phyloP scores from a whole-genome alignment of 139 green algal genomes.

The Tetradesmus obliquus region DNA sequence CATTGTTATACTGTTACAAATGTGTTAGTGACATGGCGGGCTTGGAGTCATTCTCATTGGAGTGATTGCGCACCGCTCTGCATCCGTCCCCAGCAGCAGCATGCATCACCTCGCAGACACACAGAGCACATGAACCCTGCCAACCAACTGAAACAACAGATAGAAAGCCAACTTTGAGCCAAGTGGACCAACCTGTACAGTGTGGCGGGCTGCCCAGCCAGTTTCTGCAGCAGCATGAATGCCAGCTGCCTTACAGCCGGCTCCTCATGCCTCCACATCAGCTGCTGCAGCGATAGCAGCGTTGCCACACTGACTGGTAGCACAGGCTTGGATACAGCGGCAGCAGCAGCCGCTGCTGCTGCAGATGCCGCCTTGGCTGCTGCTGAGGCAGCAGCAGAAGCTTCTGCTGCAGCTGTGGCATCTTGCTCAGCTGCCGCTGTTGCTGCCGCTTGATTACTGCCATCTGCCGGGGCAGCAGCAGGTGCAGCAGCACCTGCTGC shows the following conservation, averaged over 20 bases:
- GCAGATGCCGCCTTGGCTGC: neutral
- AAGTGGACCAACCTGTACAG: constrained; percentile 31
- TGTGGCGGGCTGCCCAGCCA: constrained; percentile 41
- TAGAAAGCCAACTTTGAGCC: neutral
- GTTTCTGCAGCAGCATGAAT: constrained; percentile 48
- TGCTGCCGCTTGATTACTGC: constrained; percentile 4
- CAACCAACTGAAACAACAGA: neutral
- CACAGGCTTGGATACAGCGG: neutral
- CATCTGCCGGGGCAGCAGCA: neutral
- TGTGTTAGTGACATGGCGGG: too few species aligned
- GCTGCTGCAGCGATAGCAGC: constrained; percentile 23
- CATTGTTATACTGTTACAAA: too few species aligned
- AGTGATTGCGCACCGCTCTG: neutral
- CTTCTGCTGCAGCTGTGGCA: neutral
- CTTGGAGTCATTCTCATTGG: too few species aligned
- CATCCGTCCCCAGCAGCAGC: neutral
- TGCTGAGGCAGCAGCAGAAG: constrained; percentile 10
- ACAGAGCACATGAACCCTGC: neutral
- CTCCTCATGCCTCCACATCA: constrained; percentile 33
- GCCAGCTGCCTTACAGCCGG: constrained; percentile 43
- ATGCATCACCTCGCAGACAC: neutral
- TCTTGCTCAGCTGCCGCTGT: neutral
- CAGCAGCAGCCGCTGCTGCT: neutral
- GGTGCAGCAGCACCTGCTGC: neutral
- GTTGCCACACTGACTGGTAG: constrained; percentile 16